Evolutionary conservation across 257 asterid genomes (phyloP), one percentile per base, ranked within the genome.

Genomic region (Solanum paucissectum): DNA sequence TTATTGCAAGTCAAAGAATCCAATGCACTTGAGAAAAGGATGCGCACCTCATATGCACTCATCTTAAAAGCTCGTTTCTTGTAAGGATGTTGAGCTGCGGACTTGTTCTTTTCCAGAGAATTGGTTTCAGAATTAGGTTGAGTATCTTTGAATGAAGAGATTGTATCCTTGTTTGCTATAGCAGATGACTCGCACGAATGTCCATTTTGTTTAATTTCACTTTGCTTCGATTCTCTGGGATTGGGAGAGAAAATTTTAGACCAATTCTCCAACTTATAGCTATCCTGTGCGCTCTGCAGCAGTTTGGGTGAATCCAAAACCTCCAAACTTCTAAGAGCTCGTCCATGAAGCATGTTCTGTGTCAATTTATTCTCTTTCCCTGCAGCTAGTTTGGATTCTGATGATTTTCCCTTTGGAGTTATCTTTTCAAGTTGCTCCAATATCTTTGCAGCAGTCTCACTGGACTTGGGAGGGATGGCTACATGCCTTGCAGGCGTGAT

Each of bases 361-460:
- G 94, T 91, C 90, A 90, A 91, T 88, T 90, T 94, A 73, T 88
- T 77, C 68, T 95, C 94, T 88, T 83, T 88, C 44, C 76, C 88
- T 87, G 92, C 86, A 84, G 87, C 87, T 46, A 91, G 88, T 90
- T 93, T 94, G 79, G 95, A 91, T 81, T 91, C 98, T 34, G 93
- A 74, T 25, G 95, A 91, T 89, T 94, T 96, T 79, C 93, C 95
- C 88, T 91, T 94, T 25, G 99, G 96, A 69, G 96, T 89, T 88
- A 96, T 40, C 60, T 89, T 94, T 86, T 96, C 98, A 91, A 96
- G 96, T 49, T 94, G 97, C 92, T 94, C 94, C 88, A 97, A 93
- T 87, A 97, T 95, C 91, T 89, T 95, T 82, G 97, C 90, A 85
- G 99, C 99, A 88, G 92, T 92, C 91, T 94, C 94, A 87, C 91